Evolutionary conservation across 345 rosid species (phyloP).

Genomic region (Gossypium anomalum): DNA sequence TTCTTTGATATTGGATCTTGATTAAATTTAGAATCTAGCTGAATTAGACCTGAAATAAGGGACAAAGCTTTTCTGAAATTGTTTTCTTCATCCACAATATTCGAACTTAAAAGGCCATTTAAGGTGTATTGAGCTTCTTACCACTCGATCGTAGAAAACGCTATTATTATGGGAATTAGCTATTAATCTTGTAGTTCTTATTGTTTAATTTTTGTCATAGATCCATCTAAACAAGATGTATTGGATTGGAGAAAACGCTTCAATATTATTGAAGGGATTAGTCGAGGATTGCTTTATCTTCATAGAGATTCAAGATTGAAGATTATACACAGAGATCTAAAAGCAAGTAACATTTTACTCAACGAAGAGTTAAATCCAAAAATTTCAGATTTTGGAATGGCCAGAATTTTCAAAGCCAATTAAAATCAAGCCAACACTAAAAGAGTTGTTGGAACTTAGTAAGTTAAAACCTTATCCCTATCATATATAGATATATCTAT

Average conservation of each 20-base stretch:
- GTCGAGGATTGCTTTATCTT: not conserved
- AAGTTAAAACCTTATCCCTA: not conserved
- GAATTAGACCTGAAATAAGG: too few species aligned
- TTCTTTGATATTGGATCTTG: too few species aligned
- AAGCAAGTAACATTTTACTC: conserved; percentile 29
- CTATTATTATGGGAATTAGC: too few species aligned
- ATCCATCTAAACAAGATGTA: not conserved
- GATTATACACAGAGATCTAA: conserved; percentile 33
- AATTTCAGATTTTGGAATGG: conserved; percentile 39
- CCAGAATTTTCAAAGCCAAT: conserved; percentile 24
- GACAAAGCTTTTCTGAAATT: too few species aligned
- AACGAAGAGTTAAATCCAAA: conserved; percentile 27
- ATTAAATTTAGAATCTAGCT: too few species aligned
- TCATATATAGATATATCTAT: not conserved
- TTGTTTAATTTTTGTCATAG: not conserved
- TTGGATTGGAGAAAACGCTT: not conserved
- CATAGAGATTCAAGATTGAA: conserved; percentile 23
- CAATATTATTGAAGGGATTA: not conserved
- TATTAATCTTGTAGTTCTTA: not conserved
- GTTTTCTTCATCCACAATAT: too few species aligned
- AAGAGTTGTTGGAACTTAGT: conserved; percentile 30
- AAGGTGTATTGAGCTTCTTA: too few species aligned
- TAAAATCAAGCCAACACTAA: conserved; percentile 22
- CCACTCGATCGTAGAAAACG: not conserved
- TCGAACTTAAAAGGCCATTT: too few species aligned